A percentile compares a stretch with the other conserved stretches of the same genome.
Evolutionary conservation across 2,329 filamentous ascomycete genomes (phyloP).

Genomic region (Pseudogymnoascus sp.): DNA sequence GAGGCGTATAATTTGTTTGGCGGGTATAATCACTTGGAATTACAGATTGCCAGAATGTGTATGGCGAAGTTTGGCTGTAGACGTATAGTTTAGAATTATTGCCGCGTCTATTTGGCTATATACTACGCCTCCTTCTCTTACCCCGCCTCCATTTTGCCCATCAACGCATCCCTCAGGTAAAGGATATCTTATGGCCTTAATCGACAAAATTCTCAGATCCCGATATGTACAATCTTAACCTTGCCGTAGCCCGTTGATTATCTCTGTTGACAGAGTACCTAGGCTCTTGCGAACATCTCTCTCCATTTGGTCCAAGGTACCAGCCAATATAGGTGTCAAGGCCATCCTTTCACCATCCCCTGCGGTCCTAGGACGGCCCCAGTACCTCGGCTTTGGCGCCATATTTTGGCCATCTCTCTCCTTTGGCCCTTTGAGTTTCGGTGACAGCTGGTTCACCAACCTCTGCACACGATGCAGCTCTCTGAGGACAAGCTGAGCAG

Average conservation of each 20-base stretch:
- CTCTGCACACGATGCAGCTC: conserved; percentile 30
- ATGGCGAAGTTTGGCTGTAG: background rate
- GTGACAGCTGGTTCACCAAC: conserved; percentile 24
- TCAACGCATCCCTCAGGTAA: background rate
- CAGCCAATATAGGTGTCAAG: conserved; percentile 14
- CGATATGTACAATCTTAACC: background rate
- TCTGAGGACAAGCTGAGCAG: conserved; percentile 29
- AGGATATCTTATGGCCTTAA: background rate
- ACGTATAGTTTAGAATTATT: background rate
- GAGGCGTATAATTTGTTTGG: background rate
- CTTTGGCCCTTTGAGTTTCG: conserved; percentile 13
- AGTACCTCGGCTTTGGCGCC: background rate
- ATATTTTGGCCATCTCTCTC: background rate
- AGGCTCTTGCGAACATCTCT: conserved; percentile 18
- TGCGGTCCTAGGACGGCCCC: background rate
- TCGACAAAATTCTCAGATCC: background rate
- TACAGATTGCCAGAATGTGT: background rate
- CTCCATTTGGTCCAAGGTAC: conserved; percentile 18
- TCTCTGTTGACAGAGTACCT: conserved; percentile 14
- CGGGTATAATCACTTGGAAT: background rate
- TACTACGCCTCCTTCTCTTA: background rate
- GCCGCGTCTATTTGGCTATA: background rate
- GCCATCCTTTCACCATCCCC: conserved; percentile 8
- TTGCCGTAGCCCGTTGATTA: conserved; percentile 12
- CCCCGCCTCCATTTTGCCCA: background rate